These are phyloP conservation scores for Glutinoglossum americanum DNA, from an alignment of 495 filamentous ascomycete species.

Conservation along the genomic window DNA sequence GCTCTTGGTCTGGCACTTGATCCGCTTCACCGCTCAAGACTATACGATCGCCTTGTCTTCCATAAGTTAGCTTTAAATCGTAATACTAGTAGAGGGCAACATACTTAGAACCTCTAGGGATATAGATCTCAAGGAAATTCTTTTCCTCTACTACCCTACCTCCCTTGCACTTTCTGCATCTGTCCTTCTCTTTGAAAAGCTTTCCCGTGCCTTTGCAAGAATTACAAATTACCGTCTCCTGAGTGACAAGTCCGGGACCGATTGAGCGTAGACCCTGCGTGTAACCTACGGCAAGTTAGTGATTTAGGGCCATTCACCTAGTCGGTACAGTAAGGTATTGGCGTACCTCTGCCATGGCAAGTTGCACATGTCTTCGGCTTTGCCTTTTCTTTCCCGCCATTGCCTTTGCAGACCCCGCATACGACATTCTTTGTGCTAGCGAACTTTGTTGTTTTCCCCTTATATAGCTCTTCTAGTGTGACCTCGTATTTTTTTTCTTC, in stretches of 20 bases:
- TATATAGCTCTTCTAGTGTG: slow-evolving; percentile 82
- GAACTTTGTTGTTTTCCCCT: slow-evolving; percentile 95
- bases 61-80: slow-evolving; percentile 9
- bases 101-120: slow-evolving; percentile 62
- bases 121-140: slow-evolving; percentile 90
- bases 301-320: neutral
- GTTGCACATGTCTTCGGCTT: slow-evolving; percentile 66
- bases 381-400: slow-evolving; percentile 77
- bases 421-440: slow-evolving; percentile 80
- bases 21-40: slow-evolving; percentile 87
- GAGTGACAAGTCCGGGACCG: slow-evolving; percentile 63
- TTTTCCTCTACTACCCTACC: slow-evolving; percentile 57
- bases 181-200: slow-evolving; percentile 81
- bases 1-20: slow-evolving; percentile 73
- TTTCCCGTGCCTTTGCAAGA: slow-evolving; percentile 63
- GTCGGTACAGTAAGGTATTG: neutral
- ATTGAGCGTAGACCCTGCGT: slow-evolving; percentile 52
- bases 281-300: slow-evolving; percentile 21
- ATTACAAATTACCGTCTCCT: slow-evolving; percentile 48
- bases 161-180: slow-evolving; percentile 97
- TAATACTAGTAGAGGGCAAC: slow-evolving; percentile 1
- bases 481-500: slow-evolving; percentile 85
- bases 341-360: slow-evolving; percentile 50
- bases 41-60: slow-evolving; percentile 64
- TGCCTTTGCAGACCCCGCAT: slow-evolving; percentile 69